These are phyloP conservation scores for Apiospora arundinis DNA, from an alignment of 2,329 filamentous ascomycete species.

Conservation along the genomic window DNA sequence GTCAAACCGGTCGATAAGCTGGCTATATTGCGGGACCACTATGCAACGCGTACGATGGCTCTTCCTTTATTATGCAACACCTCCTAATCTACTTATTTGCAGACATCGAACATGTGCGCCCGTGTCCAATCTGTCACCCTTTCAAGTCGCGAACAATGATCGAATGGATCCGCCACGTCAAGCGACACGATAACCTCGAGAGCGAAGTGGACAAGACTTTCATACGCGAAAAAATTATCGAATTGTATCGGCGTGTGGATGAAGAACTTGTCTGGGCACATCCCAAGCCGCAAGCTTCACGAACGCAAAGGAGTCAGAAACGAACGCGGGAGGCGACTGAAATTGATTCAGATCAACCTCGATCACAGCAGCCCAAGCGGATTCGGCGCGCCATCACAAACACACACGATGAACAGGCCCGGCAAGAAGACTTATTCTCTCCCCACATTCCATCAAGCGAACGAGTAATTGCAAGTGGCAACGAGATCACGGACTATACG, in stretches of 20 bases:
- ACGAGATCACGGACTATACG: neutral
- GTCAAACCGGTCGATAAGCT: neutral
- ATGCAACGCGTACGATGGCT: neutral
- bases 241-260: neutral
- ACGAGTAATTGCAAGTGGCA: neutral
- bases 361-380: neutral
- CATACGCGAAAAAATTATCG: neutral
- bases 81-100: neutral
- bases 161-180: neutral
- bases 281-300: neutral
- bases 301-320: neutral
- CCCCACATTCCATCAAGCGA: neutral
- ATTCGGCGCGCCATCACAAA: neutral
- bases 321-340: neutral
- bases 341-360: neutral
- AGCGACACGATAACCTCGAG: neutral
- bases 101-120: neutral
- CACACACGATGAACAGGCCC: neutral
- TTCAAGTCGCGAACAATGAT: neutral
- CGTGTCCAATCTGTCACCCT: neutral
- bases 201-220: neutral
- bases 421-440: neutral
- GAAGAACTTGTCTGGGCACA: neutral
- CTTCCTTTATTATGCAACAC: neutral
- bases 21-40: slow-evolving; percentile 1